Conservation (phyloP, 164 flowering plant species). For the Aristolochia contorta region DNA sequence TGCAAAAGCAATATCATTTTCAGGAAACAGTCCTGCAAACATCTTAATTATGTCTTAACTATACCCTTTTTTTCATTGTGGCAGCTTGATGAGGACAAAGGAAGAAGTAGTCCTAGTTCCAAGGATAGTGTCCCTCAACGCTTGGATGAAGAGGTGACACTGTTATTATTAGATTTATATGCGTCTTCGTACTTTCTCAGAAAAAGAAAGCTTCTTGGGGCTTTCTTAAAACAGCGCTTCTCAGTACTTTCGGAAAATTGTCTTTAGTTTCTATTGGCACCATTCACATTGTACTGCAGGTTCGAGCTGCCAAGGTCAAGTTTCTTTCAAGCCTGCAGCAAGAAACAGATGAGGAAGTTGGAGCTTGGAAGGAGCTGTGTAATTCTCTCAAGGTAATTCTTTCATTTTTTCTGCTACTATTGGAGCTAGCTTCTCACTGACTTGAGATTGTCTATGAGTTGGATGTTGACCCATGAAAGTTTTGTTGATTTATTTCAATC, state of each 20-base stretch:
- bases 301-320: constrained; percentile 74
- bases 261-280: background rate
- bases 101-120: constrained; percentile 32
- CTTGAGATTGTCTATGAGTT: too few relatives aligned
- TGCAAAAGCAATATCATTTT: too few relatives aligned
- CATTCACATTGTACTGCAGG: constrained; percentile 26
- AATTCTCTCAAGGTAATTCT: constrained; percentile 55
- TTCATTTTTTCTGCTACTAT: background rate
- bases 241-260: background rate
- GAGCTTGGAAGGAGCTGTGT: constrained; percentile 65
- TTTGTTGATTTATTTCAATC: too few relatives aligned
- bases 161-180: background rate
- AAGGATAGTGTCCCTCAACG: constrained; percentile 59
- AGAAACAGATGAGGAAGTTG: constrained; percentile 53
- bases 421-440: background rate
- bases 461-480: too few relatives aligned
- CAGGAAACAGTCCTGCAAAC: too few relatives aligned
- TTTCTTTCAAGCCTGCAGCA: constrained; percentile 60
- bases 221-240: too few relatives aligned
- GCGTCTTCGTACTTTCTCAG: background rate
- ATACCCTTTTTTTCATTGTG: background rate
- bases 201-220: too few relatives aligned
- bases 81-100: constrained; percentile 76
- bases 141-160: constrained; percentile 69
- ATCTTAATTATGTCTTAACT: too few relatives aligned